Base-by-base conservation (phyloP, 371 early-diverging fungal genomes). In the Mortierella sp. region DNA sequence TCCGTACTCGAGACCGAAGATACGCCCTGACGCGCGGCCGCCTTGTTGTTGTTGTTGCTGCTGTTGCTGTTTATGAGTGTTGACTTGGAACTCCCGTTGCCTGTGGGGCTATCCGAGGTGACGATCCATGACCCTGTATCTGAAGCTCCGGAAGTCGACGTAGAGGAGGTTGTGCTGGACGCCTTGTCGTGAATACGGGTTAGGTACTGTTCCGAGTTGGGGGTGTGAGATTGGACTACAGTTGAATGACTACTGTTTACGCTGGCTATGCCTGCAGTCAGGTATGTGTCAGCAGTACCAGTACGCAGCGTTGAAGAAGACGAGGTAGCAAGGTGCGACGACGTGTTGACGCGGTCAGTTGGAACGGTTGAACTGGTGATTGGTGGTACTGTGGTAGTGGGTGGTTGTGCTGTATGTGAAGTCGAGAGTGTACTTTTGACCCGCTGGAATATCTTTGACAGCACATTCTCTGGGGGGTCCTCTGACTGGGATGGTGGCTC, bases 391-490 rank as follows among this genome's bases (percentile, higher is more conserved):
- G 73, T 73, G 7, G 73, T 13, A 9, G 60, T n/a, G 42, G 74
- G 34, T 70, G 52, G 73, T 3, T 70, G 50, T 24, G 55, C 26
- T 11, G 80, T 19, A 19, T 16, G 5, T 50, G 73, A 44, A 13
- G 80, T 73, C n/a, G 88, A 85, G 28, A 92, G 91, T 0, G 93
- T 90, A 45, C 88, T 91, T 63, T 89, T 92, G 76, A 94, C 92
- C 19, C 91, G 90, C 55, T 89, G 91, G 77, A 94, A 89, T 78
- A 94, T 79, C 73, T 92, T 94, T 42, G 92, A 91, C 16, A 94
- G 84, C 7, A 91, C 90, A n/a, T 91, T 92, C 83, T 93, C 93
- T 5, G 79, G 92, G 87, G 75, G 90, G 60, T 87, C 89, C 81
- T 70, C 89, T 70, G 55, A 88, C 73, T 74, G 85, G 54, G 74